Conservation (phyloP, 345 rosid species). For the Moringa oleifera region DNA sequence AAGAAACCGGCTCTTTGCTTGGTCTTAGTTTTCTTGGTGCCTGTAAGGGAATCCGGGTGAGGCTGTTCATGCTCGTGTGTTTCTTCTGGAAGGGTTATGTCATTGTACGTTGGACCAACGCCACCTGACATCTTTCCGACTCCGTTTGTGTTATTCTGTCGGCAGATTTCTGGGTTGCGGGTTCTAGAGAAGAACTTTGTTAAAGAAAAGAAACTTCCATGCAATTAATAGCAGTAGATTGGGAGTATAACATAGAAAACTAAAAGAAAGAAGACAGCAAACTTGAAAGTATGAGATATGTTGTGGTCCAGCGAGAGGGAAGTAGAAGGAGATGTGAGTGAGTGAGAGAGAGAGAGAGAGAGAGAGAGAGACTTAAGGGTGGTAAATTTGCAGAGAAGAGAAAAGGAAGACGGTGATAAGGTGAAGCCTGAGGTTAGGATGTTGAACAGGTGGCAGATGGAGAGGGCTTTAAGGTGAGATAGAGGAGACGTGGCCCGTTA, state of each 20-base stretch:
- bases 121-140: conserved; percentile 65
- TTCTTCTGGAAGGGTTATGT: conserved; percentile 54
- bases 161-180: neutral
- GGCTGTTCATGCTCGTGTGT: conserved; percentile 16
- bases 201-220: no score
- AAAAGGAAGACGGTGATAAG: conserved; percentile 9
- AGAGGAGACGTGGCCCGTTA: neutral
- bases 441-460: conserved; percentile 15
- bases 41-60: conserved; percentile 8
- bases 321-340: neutral
- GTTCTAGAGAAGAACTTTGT: no score
- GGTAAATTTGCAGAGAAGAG: neutral
- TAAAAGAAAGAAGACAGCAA: no score
- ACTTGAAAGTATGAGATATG: no score
- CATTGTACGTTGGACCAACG: conserved; percentile 51
- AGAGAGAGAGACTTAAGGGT: neutral
- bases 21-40: conserved; percentile 12
- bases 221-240: no score
- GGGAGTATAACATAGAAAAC: no score
- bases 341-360: neutral
- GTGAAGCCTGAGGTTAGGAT: neutral
- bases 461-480: conserved; percentile 7
- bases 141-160: neutral
- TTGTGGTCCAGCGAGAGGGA: neutral
- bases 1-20: conserved; percentile 23